phyloP scores from a whole-genome alignment of 73 alveolate genomes.

The Paramecium octaurelia region DNA sequence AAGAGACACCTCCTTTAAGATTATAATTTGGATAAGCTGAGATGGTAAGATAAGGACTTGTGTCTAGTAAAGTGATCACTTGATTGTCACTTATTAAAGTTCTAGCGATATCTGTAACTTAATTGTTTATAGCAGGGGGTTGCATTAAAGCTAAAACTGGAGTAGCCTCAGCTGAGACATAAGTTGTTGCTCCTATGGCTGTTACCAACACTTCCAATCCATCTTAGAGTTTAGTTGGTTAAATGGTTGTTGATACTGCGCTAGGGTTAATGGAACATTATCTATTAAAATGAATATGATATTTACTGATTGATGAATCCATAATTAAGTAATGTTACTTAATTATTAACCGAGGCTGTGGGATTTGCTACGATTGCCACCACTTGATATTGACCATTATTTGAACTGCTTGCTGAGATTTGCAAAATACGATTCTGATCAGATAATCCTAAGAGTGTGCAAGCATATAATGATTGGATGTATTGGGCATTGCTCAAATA shows the following conservation, averaged over 20 bases:
- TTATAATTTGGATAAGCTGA: background rate
- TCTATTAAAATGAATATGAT: background rate
- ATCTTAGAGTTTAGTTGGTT: background rate
- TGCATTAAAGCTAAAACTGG: background rate
- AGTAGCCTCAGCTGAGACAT: background rate
- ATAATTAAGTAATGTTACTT: background rate
- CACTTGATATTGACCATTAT: background rate
- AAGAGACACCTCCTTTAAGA: background rate
- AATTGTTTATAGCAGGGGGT: background rate
- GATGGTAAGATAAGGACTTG: background rate
- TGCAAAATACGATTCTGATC: background rate
- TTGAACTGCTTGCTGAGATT: background rate
- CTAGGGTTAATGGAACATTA: background rate
- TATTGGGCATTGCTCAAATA: background rate
- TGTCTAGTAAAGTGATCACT: background rate
- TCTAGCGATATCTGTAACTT: background rate
- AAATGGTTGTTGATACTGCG: background rate
- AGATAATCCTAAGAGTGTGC: background rate
- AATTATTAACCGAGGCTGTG: background rate
- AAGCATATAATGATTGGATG: background rate
- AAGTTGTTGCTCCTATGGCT: background rate
- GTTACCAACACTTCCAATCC: background rate
- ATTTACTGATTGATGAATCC: background rate
- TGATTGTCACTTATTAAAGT: background rate
- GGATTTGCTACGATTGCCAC: background rate